These are phyloP conservation scores for Raphanus raphanistrum DNA, from an alignment of 345 rosid species.

Conservation along the genomic window DNA sequence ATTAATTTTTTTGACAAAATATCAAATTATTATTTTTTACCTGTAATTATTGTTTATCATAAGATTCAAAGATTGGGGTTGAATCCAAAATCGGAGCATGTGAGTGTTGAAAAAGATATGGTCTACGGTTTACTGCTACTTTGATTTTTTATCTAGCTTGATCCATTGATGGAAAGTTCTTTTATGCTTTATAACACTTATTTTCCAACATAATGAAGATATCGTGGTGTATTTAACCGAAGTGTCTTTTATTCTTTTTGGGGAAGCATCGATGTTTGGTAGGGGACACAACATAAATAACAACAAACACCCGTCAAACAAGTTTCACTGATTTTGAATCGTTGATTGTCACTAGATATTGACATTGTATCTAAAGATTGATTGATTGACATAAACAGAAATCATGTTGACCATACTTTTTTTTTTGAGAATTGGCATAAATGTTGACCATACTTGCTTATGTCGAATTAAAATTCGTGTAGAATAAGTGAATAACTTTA, in stretches of 20 bases:
- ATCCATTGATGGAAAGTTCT: not conserved
- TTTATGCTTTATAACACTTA: not conserved
- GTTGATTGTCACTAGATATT: not conserved
- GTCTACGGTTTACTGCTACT: not conserved
- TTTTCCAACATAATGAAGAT: not conserved
- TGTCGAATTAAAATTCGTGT: not conserved
- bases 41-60: not conserved
- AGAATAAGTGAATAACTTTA: not conserved
- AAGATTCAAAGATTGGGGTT: not conserved
- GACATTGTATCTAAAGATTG: not conserved
- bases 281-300: not conserved
- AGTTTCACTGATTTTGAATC: not conserved
- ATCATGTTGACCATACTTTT: not conserved
- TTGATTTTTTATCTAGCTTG: not conserved
- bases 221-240: not conserved
- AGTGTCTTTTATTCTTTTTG: not conserved
- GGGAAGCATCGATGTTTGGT: not conserved
- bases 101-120: not conserved
- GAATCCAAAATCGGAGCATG: not conserved
- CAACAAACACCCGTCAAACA: not conserved
- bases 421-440: no score
- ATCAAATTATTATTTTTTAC: not conserved
- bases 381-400: not conserved
- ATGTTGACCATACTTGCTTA: not conserved
- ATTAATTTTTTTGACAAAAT: not conserved